Evolutionary conservation across 1,139 yeast genomes (phyloP).

Genomic region (Lodderomyces parapsilosis): DNA sequence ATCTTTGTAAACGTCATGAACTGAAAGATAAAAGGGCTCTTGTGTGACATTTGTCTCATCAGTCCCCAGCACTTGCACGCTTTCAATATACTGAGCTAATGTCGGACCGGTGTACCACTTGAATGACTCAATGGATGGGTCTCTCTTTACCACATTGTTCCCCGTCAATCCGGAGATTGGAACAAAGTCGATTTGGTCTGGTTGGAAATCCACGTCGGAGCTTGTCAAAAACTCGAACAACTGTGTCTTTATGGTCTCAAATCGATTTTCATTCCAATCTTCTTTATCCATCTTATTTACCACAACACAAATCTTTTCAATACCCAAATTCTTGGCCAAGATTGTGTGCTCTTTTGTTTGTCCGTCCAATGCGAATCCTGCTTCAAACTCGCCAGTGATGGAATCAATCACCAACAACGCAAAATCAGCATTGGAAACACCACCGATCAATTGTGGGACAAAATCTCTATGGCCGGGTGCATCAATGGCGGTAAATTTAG

Average conservation of each 20-base stretch:
- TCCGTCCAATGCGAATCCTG: constrained; percentile 84
- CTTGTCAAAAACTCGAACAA: constrained; percentile 55
- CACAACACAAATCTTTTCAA: constrained; percentile 71
- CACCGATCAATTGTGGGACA: constrained; percentile 55
- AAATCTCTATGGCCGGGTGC: constrained; percentile 72
- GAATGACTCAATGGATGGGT: constrained; percentile 27
- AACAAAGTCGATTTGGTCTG: constrained; percentile 56
- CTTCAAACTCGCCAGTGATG: constrained; percentile 80
- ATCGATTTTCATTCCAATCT: constrained; percentile 69
- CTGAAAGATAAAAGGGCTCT: constrained; percentile 48
- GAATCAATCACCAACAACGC: constrained; percentile 79
- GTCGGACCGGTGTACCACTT: constrained; percentile 71
- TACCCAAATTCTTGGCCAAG: constrained; percentile 79
- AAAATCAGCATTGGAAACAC: constrained; percentile 59
- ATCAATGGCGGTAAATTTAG: constrained; percentile 84
- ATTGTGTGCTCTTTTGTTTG: constrained; percentile 94
- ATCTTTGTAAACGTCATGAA: constrained; percentile 41
- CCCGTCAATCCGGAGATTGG: constrained; percentile 91
- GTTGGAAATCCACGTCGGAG: constrained; percentile 58
- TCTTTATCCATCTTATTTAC: constrained; percentile 85
- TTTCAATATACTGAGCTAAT: constrained; percentile 56
- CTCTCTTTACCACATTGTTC: constrained; percentile 63
- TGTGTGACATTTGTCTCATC: constrained; percentile 8
- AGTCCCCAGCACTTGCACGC: constrained; percentile 18
- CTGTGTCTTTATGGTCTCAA: constrained; percentile 57